Evolutionary conservation across 345 rosid genomes (phyloP).

Genomic region (Viola odorata): DNA sequence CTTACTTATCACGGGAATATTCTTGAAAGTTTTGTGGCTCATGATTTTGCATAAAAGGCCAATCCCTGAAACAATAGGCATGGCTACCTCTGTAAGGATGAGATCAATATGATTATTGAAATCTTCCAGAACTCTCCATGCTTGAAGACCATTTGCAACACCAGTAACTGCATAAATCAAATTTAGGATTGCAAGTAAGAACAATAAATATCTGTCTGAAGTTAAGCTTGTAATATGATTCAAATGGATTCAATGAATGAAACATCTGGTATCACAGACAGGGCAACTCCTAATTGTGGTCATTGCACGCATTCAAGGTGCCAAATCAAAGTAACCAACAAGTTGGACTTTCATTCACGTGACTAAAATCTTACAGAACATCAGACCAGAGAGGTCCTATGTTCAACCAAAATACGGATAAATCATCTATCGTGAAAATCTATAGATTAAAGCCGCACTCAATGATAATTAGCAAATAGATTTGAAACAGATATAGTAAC

Average conservation of each 20-base stretch:
- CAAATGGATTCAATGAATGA: neutral
- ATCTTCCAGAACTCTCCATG: constrained; percentile 67
- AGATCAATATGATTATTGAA: constrained; percentile 54
- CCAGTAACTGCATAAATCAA: constrained; percentile 2
- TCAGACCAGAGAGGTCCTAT: no score
- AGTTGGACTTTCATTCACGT: neutral
- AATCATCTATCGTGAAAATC: no score
- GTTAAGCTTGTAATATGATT: neutral
- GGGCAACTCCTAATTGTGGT: neutral
- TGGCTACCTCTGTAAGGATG: constrained; percentile 67
- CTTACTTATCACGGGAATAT: constrained; percentile 56
- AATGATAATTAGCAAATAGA: no score
- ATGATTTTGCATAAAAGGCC: constrained; percentile 66
- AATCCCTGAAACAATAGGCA: constrained; percentile 70
- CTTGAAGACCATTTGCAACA: constrained; percentile 51
- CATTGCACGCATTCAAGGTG: neutral
- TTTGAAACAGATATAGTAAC: no score
- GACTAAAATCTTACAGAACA: neutral
- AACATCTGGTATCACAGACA: neutral
- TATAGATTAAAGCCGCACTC: no score
- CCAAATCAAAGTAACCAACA: neutral
- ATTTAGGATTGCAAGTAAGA: neutral
- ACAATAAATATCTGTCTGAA: neutral
- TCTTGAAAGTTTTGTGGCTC: constrained; percentile 59
- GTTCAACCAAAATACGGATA: no score